A percentile compares a stretch with the other conserved stretches of the same genome.
Evolutionary conservation across 176 grass and related monocot genomes (phyloP).

Genomic region (Dactylis glomerata): DNA sequence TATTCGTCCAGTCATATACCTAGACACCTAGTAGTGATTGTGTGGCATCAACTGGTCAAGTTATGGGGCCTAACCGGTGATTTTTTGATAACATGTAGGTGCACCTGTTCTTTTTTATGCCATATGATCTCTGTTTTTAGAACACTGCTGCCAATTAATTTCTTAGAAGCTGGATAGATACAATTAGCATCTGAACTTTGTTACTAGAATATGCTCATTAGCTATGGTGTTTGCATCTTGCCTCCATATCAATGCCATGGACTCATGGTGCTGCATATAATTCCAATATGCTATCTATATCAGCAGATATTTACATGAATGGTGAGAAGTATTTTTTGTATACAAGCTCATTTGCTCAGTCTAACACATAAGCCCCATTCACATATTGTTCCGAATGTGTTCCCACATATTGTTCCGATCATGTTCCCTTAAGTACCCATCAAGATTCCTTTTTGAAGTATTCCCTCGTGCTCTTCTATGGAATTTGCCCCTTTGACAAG

Average conservation of each 20-base stretch:
- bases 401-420: not conserved
- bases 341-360: too few species aligned
- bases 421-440: not conserved
- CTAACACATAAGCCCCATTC: not conserved
- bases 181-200: not conserved
- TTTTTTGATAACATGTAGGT: not conserved
- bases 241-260: not conserved
- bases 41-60: not conserved
- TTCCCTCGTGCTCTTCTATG: constrained; percentile 11
- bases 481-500: not conserved
- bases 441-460: not conserved
- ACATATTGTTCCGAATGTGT: not conserved
- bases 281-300: not conserved
- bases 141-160: not conserved
- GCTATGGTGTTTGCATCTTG: not conserved
- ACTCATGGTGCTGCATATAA: not conserved
- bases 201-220: not conserved
- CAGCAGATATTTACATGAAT: constrained; percentile 1
- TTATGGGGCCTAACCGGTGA: not conserved
- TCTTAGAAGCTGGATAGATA: constrained; percentile 9
- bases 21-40: not conserved
- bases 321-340: not conserved
- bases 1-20: not conserved
- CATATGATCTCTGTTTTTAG: not conserved
- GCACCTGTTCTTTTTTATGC: constrained; percentile 6